Base-by-base conservation (phyloP, 2,329 filamentous ascomycete species). In the Dothiorella sarmentorum region DNA sequence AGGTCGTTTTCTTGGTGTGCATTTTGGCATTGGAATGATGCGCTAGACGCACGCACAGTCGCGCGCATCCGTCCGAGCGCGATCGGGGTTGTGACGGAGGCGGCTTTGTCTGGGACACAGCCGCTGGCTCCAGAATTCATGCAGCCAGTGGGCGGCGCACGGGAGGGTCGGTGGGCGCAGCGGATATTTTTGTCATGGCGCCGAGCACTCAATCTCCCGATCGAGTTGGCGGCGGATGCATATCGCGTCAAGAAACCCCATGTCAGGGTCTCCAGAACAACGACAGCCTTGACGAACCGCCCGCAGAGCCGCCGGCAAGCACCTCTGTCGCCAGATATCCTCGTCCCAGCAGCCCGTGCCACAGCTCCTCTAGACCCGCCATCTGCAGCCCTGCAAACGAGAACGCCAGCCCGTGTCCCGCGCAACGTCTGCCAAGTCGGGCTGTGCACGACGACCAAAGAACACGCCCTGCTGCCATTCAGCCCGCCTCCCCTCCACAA, bases 341-440 rank as follows among this genome's bases (percentile, higher is more conserved):
- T 13, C 35, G 35, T 15, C 24, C 31, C 33, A 51, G 45, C 31
- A 22, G 11, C 17, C 17, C 27, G n/a, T 27, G 9, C 20, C 33
- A 18, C 35, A 27, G 24, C 49, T 29, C 10, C 49, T 40, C 35
- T 24, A 40, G 9, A 18, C 29, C 35, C 29, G 29, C 49, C 35
- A 20, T 53, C 49, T 40, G 35, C 35, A 52, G 31, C 47, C 47
- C 47, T 52, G 47, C 49, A 37, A 13, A 40, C 49, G 24, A 27
- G 49, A 40, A 18, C 49, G 35, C 29, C 33, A 40, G 55, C 55
- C 44, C 42, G 42, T 35, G 44, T 31, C 40, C 55, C 44, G 42
- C 55, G 55, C 55, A 57, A 58, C 55, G 24, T 49, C 24, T 49
- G 55, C 55, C 55, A 58, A 58, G 55, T 47, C 49, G 42, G 55